These are phyloP conservation scores for Ophiostoma tasmaniense DNA, from an alignment of 2,329 filamentous ascomycete genomes.

Conservation along the genomic window DNA sequence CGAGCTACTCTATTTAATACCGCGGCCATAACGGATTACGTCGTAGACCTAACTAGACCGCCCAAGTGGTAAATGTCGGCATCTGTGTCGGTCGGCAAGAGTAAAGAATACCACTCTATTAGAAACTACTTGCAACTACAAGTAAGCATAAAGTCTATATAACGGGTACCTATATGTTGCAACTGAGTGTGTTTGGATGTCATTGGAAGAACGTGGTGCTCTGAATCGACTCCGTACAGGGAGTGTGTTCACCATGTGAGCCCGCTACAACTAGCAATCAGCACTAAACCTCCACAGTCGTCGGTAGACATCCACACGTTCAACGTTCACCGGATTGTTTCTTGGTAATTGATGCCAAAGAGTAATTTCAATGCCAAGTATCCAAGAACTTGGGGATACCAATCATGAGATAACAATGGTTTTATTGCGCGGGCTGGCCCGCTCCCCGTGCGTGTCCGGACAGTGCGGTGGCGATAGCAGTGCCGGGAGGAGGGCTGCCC, in stretches of 20 bases:
- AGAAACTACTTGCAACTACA: neutral
- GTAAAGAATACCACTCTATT: neutral
- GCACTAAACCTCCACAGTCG: neutral
- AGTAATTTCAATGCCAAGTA: neutral
- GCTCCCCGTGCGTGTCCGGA: neutral
- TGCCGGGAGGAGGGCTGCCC: neutral
- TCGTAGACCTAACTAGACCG: neutral
- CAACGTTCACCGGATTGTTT: no score
- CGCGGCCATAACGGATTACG: neutral
- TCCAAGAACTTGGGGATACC: neutral
- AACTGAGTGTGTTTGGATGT: neutral
- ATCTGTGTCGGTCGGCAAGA: neutral
- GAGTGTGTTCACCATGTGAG: neutral
- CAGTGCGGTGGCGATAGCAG: neutral
- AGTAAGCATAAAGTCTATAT: slow-evolving; percentile 5
- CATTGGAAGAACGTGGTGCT: neutral
- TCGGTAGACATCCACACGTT: neutral
- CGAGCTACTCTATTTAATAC: neutral
- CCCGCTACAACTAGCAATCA: neutral
- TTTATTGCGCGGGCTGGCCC: neutral
- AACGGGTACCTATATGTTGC: neutral
- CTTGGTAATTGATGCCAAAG: no score
- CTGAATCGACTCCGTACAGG: neutral
- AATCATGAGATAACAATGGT: neutral
- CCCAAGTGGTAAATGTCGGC: neutral